Evolutionary conservation across 225 moss, liverwort and hornwort genomes (phyloP), one percentile per base, ranked within the genome.

Genomic region (Takakia lepidozioides): DNA sequence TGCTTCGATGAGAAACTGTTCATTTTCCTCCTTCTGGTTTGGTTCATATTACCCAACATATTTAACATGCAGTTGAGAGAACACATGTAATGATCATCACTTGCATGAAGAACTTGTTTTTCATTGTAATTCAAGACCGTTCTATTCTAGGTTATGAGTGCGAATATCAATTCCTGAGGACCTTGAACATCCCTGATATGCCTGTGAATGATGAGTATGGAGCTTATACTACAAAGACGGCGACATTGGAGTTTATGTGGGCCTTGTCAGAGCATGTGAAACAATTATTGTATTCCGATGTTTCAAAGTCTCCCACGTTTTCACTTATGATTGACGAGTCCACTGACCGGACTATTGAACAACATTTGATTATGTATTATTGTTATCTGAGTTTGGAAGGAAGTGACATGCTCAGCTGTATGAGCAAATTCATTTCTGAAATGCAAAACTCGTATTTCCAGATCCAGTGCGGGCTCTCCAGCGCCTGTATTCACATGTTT

Each of bases 301-400:
- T 4, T 48, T 22, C 25, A 26, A 26, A 48, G 3, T 48, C 48
- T 25, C 48, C 25, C 15, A 5, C 28, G 1, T 2, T 48, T 3
- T 48, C 15, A 2, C 48, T 48, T 48, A 14, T 48, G 14, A 25
- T 48, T 20, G 48, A 48, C 28, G 48, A 48, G 15, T 48, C 48
- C 3, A 48, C 25, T 9, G 4, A 48, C 15, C 26, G 25, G 2
- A 4, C n/a, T n/a, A n/a, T n/a, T n/a, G n/a, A n/a, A n/a, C n/a
- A n/a, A n/a, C n/a, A n/a, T n/a, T n/a, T n/a, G 1, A 48, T 48
- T 24, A 4, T 26, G 9, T 26, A 48, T 27, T 8, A 4, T 26
- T 48, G 48, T 48, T 21, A 27, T 48, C 18, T 48, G 18, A 2
- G 13, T 25, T 27, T 4, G 25, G 48, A 14, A 25, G 48, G 48